Conservation (phyloP, 2,329 filamentous ascomycete species). For the Penicillium verrucosum region DNA sequence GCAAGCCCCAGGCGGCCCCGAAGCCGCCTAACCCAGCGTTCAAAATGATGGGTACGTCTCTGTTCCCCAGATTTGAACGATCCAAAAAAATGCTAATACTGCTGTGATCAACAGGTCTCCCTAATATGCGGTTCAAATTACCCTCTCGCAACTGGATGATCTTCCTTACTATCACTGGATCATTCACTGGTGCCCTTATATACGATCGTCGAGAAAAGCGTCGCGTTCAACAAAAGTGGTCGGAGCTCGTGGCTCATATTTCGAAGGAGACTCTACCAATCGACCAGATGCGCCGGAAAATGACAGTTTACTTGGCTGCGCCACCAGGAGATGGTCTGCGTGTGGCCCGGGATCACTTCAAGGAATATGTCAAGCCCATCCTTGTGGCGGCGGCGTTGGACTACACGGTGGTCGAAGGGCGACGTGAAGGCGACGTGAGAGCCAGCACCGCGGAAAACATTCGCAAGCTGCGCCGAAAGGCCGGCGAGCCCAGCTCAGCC, state of each 20-base stretch:
- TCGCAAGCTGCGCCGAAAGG: constrained; percentile 61
- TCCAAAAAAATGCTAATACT: constrained; percentile 12
- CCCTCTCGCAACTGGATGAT: constrained; percentile 98
- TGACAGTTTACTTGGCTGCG: constrained; percentile 81
- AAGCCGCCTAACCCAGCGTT: constrained; percentile 66
- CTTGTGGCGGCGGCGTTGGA: constrained; percentile 85
- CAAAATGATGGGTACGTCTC: constrained; percentile 61
- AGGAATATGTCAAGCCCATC: constrained; percentile 92
- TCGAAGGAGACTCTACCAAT: constrained; percentile 70
- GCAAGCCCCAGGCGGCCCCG: constrained; percentile 40
- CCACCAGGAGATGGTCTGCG: constrained; percentile 84
- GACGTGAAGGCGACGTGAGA: constrained; percentile 87
- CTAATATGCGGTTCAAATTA: constrained; percentile 75
- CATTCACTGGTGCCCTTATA: constrained; percentile 74
- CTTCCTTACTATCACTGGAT: constrained; percentile 75
- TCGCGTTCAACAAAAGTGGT: constrained; percentile 81
- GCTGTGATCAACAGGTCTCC: constrained; percentile 59
- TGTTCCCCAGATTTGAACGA: neutral
- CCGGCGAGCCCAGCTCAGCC: constrained; percentile 52
- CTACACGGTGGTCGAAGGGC: constrained; percentile 92
- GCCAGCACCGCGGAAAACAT: constrained; percentile 84
- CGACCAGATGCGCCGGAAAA: constrained; percentile 71
- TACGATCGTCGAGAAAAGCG: constrained; percentile 93
- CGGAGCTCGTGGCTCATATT: constrained; percentile 77
- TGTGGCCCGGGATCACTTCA: constrained; percentile 87